Conservation (phyloP, 768 basidiomycete species). For the Mycena filopes region DNA sequence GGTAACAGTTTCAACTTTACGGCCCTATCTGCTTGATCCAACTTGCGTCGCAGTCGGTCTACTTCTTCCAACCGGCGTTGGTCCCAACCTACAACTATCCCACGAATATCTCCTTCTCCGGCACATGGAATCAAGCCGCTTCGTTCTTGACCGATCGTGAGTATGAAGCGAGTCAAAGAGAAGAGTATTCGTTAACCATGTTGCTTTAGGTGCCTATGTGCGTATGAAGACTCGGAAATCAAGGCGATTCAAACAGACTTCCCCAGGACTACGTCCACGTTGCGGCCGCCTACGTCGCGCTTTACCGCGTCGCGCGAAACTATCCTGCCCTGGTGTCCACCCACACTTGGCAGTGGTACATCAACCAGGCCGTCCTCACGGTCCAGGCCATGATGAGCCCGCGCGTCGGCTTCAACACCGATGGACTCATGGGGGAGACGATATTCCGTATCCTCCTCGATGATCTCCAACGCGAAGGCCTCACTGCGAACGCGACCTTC, state of each 20-base stretch:
- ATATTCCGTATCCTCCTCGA: conserved; percentile 58
- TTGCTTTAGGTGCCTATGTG: too few relatives aligned
- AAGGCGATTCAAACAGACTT: too few relatives aligned
- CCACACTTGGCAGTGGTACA: conserved; percentile 67
- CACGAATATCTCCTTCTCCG: conserved; percentile 60
- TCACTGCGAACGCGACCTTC: conserved; percentile 58
- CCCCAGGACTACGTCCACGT: conserved; percentile 64
- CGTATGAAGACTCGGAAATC: too few relatives aligned
- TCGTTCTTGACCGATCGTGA: conserved; percentile 59
- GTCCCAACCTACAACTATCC: conserved; percentile 62
- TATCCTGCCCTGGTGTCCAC: conserved; percentile 60
- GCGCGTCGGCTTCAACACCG: conserved; percentile 54
- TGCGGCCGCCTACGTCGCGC: conserved; percentile 62
- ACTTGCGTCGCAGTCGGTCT: conserved; percentile 51
- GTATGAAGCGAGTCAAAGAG: too few relatives aligned
- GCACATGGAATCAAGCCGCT: conserved; percentile 62
- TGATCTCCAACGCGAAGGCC: conserved; percentile 63
- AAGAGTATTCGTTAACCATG: too few relatives aligned
- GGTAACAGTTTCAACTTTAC: conserved; percentile 38
- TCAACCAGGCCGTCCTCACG: conserved; percentile 64
- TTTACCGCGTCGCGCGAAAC: conserved; percentile 68
- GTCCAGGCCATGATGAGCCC: conserved; percentile 57
- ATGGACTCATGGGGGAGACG: conserved; percentile 69
- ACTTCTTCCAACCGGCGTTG: conserved; percentile 59
- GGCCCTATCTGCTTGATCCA: too few relatives aligned